Base-by-base conservation (phyloP, 1,284 basidiomycete species). In the Ceratobasidium theobromae region DNA sequence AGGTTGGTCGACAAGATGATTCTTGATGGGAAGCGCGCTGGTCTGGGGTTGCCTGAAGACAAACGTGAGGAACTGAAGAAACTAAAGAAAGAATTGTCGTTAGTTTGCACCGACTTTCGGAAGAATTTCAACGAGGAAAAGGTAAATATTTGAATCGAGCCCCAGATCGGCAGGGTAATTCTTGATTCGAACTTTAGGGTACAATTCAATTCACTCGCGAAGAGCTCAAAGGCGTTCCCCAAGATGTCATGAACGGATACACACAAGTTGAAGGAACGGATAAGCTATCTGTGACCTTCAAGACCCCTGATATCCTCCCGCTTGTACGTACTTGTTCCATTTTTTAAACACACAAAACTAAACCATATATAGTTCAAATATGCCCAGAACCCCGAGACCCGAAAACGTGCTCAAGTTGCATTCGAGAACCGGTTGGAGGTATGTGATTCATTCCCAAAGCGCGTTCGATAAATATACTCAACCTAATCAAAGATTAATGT, bases 121-220 rank as follows among this genome's bases (percentile, higher is more conserved):
- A 90, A 89, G 86, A 91, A 91, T 77, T 90, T 86, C 76, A 93
- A 92, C 71, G 89, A 93, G 75, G 91, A 93, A 73, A 87, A 87
- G 62, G 89, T 89, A 71, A 52, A 77, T 41, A 28, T 32, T n/a
- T n/a, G n/a, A n/a, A n/a, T n/a, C n/a, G 9, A 45, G 27, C 33
- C 14, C n/a, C 4, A 32, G 8, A 8, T 52, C 12, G 48, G 8
- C 9, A 27, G 43, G 30, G 30, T 32, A 11, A n/a, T 46, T 38
- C 41, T 52, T 28, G 5, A 46, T 40, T 18, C 40, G 14, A 53
- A 28, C 3, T 48, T n/a, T 69, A 91, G 87, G 85, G 81, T 11
- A 76, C 78, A 27, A 79, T 91, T 38, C 77, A 79, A 4, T 89
- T 91, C 71, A 89, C 86, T 0, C 77, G 76, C 32, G 83, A 89